Conservation (phyloP, 148 eudicot genomes). For the Diospyros kaki region DNA sequence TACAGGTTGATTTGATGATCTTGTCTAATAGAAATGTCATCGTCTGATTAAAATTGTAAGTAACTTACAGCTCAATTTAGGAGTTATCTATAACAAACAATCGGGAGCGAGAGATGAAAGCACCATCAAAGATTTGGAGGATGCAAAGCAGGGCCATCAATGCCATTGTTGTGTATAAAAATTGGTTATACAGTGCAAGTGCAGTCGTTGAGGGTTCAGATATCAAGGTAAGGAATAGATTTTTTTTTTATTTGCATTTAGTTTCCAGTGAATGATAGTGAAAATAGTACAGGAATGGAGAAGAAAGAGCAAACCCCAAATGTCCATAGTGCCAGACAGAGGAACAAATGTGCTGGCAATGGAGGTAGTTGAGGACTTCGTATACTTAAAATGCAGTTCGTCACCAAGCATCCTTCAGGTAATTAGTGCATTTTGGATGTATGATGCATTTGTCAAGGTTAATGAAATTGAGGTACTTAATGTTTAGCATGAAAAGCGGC, state of each 20-base stretch:
- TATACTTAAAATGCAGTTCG: constrained; percentile 42
- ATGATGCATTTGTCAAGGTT: not conserved
- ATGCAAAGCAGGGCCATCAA: constrained; percentile 43
- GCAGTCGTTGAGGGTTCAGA: constrained; percentile 40
- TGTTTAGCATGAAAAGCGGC: too few relatives aligned
- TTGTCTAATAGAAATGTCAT: not conserved
- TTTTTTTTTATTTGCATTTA: not conserved
- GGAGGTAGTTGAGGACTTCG: constrained; percentile 59
- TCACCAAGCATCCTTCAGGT: constrained; percentile 48
- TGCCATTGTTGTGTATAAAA: constrained; percentile 35
- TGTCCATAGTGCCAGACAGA: constrained; percentile 37
- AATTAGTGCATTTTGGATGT: not conserved
- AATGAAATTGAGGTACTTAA: not conserved
- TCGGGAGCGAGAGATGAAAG: constrained; percentile 43
- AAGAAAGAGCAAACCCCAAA: constrained; percentile 35
- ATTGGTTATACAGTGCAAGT: constrained; percentile 52
- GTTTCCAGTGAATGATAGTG: not conserved
- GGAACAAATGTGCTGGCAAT: constrained; percentile 39
- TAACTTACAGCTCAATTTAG: constrained; percentile 20
- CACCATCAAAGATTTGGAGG: constrained; percentile 44
- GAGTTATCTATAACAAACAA: constrained; percentile 32
- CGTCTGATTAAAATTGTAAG: not conserved
- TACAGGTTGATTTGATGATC: constrained; percentile 35
- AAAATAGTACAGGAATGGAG: constrained; percentile 46
- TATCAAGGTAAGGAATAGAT: constrained; percentile 34